A percentile compares a stretch with the other conserved stretches of the same genome.
phyloP scores from a whole-genome alignment of 2,329 filamentous ascomycete genomes.

The Nothomitra cinnamomea region DNA sequence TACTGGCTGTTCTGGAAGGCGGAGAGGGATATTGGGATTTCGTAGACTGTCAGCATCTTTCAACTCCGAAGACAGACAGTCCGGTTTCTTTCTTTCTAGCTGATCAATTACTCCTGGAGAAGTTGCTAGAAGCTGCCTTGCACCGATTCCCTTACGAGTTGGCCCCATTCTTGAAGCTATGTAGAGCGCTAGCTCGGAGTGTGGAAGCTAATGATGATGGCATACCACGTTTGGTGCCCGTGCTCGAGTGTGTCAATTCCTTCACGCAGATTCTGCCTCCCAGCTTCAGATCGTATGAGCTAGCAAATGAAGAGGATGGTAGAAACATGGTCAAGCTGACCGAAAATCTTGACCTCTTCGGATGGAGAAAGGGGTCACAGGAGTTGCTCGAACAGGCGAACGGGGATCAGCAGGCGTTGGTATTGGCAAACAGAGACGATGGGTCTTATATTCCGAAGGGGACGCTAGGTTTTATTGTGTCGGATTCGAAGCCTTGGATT shows the following conservation, averaged over 20 bases:
- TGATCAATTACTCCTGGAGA: constrained; percentile 32
- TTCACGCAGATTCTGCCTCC: constrained; percentile 64
- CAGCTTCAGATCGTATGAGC: constrained; percentile 55
- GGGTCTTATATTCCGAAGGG: constrained; percentile 46
- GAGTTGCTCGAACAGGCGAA: constrained; percentile 25
- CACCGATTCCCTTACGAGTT: constrained; percentile 77
- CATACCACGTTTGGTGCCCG: constrained; percentile 36
- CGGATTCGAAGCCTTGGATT: constrained; percentile 59
- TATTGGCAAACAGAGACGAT: constrained; percentile 13
- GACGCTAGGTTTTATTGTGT: constrained; percentile 56
- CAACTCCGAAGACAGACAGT: constrained; percentile 13
- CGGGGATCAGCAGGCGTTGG: constrained; percentile 6
- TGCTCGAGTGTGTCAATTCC: constrained; percentile 50
- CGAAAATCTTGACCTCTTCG: constrained; percentile 47
- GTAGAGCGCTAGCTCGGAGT: constrained; percentile 41
- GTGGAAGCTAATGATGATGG: constrained; percentile 29
- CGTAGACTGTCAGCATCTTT: constrained; percentile 9
- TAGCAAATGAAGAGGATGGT: constrained; percentile 73
- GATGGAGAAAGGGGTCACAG: constrained; percentile 24
- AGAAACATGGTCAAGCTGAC: constrained; percentile 58
- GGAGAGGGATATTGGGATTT: constrained; percentile 23
- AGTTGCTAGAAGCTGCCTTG: constrained; percentile 49
- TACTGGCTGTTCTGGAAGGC: constrained; percentile 45
- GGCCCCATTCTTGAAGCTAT: constrained; percentile 57
- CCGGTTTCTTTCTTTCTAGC: constrained; percentile 36